phyloP scores from a whole-genome alignment of 768 basidiomycete genomes.

The Mycena leptocephala region DNA sequence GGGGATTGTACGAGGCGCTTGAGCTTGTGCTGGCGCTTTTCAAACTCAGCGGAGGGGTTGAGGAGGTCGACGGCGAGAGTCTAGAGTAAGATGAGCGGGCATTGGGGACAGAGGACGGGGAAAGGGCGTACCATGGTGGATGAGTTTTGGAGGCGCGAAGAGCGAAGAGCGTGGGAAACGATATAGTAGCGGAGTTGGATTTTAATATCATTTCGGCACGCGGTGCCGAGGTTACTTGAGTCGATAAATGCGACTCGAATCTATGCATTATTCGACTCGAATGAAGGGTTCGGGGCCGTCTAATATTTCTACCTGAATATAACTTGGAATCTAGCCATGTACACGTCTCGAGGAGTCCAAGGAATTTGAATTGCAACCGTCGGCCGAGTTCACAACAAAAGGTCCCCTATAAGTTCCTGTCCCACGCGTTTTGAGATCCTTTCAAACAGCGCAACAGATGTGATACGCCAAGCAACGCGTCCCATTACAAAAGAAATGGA shows the following conservation, averaged over 20 bases:
- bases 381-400: too few relatives aligned
- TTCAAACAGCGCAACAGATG: background rate
- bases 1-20: constrained; percentile 99
- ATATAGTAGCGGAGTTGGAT: constrained; percentile 44
- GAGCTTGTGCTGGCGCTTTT: constrained; percentile 96
- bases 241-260: background rate
- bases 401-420: background rate
- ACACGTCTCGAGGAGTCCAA: too few relatives aligned
- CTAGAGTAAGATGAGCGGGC: constrained; percentile 55
- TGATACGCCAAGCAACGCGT: background rate
- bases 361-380: too few relatives aligned
- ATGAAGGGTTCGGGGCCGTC: background rate
- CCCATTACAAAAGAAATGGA: too few relatives aligned
- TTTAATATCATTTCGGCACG: constrained; percentile 47
- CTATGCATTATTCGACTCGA: background rate
- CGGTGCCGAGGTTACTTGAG: constrained; percentile 40
- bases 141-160: constrained; percentile 43
- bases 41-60: constrained; percentile 91
- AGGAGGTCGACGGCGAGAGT: constrained; percentile 98
- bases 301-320: too few relatives aligned
- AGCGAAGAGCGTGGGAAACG: constrained; percentile 14
- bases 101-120: background rate
- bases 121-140: constrained; percentile 36
- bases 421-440: background rate
- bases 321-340: too few relatives aligned